phyloP scores from a whole-genome alignment of 345 rosid genomes.

The Lumnitzera racemosa region DNA sequence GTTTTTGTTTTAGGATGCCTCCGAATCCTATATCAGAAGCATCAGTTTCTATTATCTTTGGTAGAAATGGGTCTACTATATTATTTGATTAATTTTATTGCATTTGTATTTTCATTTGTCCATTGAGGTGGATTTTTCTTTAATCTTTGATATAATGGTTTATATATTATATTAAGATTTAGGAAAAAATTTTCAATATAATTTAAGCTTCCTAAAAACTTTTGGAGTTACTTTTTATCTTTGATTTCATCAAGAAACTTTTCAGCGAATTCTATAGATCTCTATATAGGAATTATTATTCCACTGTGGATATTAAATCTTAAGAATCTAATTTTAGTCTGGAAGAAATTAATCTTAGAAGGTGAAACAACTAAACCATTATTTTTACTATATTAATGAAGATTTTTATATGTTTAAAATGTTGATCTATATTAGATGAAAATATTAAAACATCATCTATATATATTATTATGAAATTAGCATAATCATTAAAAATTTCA shows the following conservation, averaged over 20 bases:
- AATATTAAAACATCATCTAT: no score
- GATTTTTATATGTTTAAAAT: no score
- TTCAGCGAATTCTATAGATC: neutral
- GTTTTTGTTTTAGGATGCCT: no score
- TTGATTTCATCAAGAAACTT: neutral
- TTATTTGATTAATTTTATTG: neutral
- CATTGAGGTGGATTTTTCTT: neutral
- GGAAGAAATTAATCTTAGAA: neutral
- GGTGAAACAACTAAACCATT: neutral
- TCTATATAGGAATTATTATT: neutral
- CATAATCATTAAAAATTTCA: no score
- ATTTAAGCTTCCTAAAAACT: neutral
- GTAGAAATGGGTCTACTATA: neutral
- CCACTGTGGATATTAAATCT: neutral
- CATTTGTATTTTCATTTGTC: neutral
- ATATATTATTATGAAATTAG: no score
- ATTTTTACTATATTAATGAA: neutral
- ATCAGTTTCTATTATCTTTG: neutral
- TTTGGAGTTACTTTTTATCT: neutral
- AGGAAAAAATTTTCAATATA: neutral
- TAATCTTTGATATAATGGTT: neutral
- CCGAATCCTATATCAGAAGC: neutral
- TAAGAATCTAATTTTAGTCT: neutral
- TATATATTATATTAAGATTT: neutral
- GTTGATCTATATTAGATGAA: no score